Percentiles rank a stretch among this genome's conserved stretches.
phyloP scores from a whole-genome alignment of 768 basidiomycete species.

The Termitomyces sp. region DNA sequence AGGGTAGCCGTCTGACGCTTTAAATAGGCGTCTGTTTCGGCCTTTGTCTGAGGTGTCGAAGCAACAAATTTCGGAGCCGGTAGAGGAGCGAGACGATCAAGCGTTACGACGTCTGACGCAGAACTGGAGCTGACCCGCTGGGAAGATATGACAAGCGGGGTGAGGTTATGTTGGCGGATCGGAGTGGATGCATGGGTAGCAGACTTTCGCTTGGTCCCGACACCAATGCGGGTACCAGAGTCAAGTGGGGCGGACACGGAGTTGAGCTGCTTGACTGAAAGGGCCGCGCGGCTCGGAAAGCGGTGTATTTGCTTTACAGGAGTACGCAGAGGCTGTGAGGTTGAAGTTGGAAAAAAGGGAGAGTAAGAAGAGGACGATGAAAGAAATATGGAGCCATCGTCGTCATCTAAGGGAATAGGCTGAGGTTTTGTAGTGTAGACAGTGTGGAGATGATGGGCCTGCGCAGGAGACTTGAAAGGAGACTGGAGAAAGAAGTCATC shows the following conservation, averaged over 20 bases:
- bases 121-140: conserved; percentile 24
- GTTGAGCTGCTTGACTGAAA: conserved; percentile 34
- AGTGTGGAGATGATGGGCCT: conserved; percentile 27
- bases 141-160: conserved; percentile 45
- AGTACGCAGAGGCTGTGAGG: conserved; percentile 52
- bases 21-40: conserved; percentile 49
- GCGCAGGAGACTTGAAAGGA: conserved; percentile 44
- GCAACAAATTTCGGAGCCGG: conserved; percentile 45
- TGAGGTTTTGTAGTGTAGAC: conserved; percentile 36
- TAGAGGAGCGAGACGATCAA: conserved; percentile 55
- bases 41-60: conserved; percentile 49
- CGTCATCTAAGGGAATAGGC: conserved; percentile 46
- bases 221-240: conserved; percentile 29
- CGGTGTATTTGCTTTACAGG: conserved; percentile 53
- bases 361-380: conserved; percentile 41
- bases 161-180: conserved; percentile 44
- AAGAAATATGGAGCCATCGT: conserved; percentile 56
- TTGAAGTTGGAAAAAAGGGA: conserved; percentile 38
- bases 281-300: conserved; percentile 34
- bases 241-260: conserved; percentile 20
- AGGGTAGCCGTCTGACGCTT: conserved; percentile 60
- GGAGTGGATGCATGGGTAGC: conserved; percentile 49
- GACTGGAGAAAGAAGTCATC: conserved; percentile 56
- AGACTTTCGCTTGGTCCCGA: conserved; percentile 69
- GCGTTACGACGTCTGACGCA: conserved; percentile 33